A percentile compares a stretch with the other conserved stretches of the same genome.
phyloP scores from a whole-genome alignment of 352 stramenopile genomes.

The Phytophthora tentaculata region DNA sequence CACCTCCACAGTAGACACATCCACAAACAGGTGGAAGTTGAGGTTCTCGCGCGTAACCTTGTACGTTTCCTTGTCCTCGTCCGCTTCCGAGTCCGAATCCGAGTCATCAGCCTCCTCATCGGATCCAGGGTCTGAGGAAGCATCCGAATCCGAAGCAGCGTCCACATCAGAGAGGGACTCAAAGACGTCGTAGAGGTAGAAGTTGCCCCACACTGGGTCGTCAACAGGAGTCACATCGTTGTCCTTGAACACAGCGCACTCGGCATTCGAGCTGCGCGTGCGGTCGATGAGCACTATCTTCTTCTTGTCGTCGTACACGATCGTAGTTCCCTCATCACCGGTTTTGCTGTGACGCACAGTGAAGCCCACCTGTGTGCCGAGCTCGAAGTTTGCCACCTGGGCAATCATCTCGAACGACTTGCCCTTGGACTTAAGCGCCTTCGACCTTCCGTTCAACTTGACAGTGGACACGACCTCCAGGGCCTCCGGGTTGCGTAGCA shows the following conservation, averaged over 20 bases:
- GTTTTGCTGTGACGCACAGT: constrained; percentile 53
- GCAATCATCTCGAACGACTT: constrained; percentile 61
- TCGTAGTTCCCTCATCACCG: constrained; percentile 55
- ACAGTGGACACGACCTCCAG: constrained; percentile 36
- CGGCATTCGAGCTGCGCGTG: constrained; percentile 47
- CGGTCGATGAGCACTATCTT: constrained; percentile 71
- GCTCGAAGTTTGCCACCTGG: constrained; percentile 48
- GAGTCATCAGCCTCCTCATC: not conserved
- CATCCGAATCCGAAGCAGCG: constrained; percentile 17
- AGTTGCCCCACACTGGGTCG: constrained; percentile 51
- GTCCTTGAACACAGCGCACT: constrained; percentile 56
- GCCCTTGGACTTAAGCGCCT: constrained; percentile 53
- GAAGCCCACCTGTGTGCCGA: constrained; percentile 60
- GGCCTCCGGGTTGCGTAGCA: constrained; percentile 48
- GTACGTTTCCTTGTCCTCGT: constrained; percentile 33
- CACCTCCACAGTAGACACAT: constrained; percentile 72
- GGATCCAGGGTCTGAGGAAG: constrained; percentile 11
- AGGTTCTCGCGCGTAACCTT: constrained; percentile 51
- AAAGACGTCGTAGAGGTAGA: constrained; percentile 66
- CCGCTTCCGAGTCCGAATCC: constrained; percentile 18
- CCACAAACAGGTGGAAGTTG: constrained; percentile 67
- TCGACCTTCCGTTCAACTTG: constrained; percentile 32
- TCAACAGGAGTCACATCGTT: constrained; percentile 37
- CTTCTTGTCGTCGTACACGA: constrained; percentile 66
- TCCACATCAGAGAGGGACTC: constrained; percentile 1